Evolutionary conservation across 345 rosid genomes (phyloP), one percentile per base, ranked within the genome.

Genomic region (Linum trigynum): DNA sequence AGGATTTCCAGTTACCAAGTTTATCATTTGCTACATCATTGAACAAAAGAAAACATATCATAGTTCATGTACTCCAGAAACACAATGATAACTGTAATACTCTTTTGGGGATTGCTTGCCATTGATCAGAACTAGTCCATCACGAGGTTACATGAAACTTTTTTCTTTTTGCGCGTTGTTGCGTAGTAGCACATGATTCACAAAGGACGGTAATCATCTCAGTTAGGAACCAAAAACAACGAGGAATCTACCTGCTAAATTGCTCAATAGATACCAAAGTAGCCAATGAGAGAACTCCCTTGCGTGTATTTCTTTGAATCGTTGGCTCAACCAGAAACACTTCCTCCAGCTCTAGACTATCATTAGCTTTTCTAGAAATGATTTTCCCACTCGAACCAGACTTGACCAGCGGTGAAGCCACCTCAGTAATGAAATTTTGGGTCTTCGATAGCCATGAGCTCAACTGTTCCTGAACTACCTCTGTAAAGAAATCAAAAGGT

Each of bases 241-340:
- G 7, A 12, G 55, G 63, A n/a, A 32, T 23, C 70, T 80, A 90
- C 99, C 99, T 90, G 84, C 99, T 85, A 83, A 94, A 94, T 72
- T 94, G 97, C 79, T 90, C 97, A 55, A 94, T 84, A 62, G 97
- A 89, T 64, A 88, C 77, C 42, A 85, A 75, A 68, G 99, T 91
- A 68, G 89, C 86, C 57, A 80, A 65, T 4, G 97, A 90, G 56
- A 94, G 88, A 71, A 69, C 48, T 51, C 97, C 91, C 42, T 76
- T 83, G 0, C 82, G 81, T 39, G 85, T 88, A 62, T 76, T 71
- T 17, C 88, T 71, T n/a, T 73, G 50, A 71, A 86, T 71, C 1
- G 96, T 88, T 80, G 79, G 90, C 59, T 94, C 96, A 32, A 78
- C 86, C 68, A 86, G 74, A 68, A 84, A 85, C 41, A 88, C 81